These are phyloP conservation scores for Gastrolobium villosum DNA, from an alignment of 306 rosid genomes.

Conservation along the genomic window DNA sequence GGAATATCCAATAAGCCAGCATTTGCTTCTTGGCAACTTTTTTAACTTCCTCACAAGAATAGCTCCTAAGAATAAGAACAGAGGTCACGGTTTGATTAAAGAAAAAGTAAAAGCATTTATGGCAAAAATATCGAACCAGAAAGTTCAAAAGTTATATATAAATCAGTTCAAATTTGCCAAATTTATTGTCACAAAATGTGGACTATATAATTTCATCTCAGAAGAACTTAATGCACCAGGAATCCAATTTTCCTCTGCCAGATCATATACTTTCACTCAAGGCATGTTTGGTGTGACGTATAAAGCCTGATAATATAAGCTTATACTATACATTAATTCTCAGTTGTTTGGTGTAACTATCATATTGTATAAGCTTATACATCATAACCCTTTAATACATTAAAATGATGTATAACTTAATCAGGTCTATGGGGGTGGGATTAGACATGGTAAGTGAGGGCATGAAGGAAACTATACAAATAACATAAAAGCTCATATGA, in stretches of 20 bases:
- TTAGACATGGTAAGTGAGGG: neutral
- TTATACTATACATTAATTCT: too few relatives aligned
- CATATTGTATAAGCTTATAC: too few relatives aligned
- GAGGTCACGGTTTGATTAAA: neutral
- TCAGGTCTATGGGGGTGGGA: too few relatives aligned
- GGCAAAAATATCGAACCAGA: conserved; percentile 14
- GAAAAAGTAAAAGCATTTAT: neutral
- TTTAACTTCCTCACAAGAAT: conserved; percentile 71
- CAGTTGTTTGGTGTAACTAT: too few relatives aligned
- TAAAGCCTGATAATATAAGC: too few relatives aligned
- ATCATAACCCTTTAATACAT: too few relatives aligned
- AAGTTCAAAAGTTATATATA: conserved; percentile 12
- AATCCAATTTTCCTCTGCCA: conserved; percentile 26
- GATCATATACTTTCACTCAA: conserved; percentile 7
- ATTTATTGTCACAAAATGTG: neutral
- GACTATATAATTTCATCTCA: neutral
- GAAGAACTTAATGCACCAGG: conserved; percentile 9
- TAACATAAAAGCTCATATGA: conserved; percentile 8
- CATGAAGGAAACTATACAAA: conserved; percentile 21
- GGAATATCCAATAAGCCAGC: conserved; percentile 87
- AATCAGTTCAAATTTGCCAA: neutral
- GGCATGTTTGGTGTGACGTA: too few relatives aligned
- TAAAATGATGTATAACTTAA: too few relatives aligned
- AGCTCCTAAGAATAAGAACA: conserved; percentile 59
- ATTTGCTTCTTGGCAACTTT: conserved; percentile 72